These are phyloP conservation scores for Fusarium protoensiforme DNA, from an alignment of 2,329 filamentous ascomycete genomes.

Conservation along the genomic window DNA sequence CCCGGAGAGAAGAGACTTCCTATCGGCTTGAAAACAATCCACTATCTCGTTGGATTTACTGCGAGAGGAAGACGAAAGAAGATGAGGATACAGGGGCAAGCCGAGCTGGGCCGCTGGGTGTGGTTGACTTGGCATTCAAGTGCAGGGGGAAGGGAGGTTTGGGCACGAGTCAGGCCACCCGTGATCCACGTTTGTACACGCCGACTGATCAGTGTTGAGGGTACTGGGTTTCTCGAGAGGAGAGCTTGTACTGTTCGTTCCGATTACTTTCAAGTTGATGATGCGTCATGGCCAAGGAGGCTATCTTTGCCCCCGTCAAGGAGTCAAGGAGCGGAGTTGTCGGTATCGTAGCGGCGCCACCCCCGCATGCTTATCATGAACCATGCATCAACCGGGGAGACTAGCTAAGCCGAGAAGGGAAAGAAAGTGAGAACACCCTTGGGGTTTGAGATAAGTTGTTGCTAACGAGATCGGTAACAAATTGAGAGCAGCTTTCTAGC, in stretches of 20 bases:
- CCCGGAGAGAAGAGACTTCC: not conserved
- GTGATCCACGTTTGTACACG: not conserved
- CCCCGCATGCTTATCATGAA: not conserved
- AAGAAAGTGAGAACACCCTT: conserved; percentile 2
- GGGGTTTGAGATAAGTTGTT: not conserved
- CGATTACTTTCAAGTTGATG: not conserved
- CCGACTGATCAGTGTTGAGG: too few species aligned
- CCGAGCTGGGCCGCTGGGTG: not conserved
- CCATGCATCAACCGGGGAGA: not conserved
- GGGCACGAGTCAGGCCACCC: not conserved
- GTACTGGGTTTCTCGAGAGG: not conserved
- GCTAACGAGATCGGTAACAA: not conserved
- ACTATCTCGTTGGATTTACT: not conserved
- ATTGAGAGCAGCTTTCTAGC: not conserved
- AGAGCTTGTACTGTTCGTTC: not conserved
- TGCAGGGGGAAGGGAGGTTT: not conserved
- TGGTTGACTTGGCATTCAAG: not conserved
- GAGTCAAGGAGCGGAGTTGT: not conserved
- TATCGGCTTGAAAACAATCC: not conserved
- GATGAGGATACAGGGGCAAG: not conserved
- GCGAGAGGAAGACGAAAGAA: not conserved
- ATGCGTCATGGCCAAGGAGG: not conserved
- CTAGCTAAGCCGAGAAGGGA: not conserved
- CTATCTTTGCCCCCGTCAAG: not conserved
- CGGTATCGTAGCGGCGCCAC: not conserved